Percentiles rank a stretch among this genome's conserved stretches.
phyloP scores from a whole-genome alignment of 805 yeast species.

The Jamesozyma piceae region DNA sequence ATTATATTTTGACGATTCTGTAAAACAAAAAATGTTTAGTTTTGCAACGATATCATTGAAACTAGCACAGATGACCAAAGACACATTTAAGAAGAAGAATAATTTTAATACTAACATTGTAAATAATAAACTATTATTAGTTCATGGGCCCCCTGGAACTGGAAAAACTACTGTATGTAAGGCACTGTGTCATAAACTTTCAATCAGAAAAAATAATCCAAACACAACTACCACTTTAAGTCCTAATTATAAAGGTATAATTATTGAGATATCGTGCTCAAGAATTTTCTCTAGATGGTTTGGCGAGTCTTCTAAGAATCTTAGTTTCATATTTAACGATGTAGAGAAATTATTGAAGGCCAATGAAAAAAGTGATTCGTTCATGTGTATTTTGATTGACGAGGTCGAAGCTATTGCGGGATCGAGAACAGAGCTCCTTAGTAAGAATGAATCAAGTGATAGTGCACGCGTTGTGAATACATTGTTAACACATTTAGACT shows the following conservation, averaged over 20 bases:
- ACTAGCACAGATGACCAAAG: slow-evolving; percentile 12
- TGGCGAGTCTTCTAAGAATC: slow-evolving; percentile 38
- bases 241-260: slow-evolving; percentile 17
- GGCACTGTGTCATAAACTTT: slow-evolving; percentile 34
- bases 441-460: slow-evolving; percentile 36
- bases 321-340: slow-evolving; percentile 31
- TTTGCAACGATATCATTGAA: slow-evolving; percentile 29
- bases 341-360: slow-evolving; percentile 22
- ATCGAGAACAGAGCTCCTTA: slow-evolving; percentile 30
- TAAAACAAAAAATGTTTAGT: slow-evolving; percentile 28
- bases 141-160: slow-evolving; percentile 41
- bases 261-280: slow-evolving; percentile 38
- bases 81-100: not conserved
- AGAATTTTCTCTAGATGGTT: slow-evolving; percentile 38
- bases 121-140: slow-evolving; percentile 23
- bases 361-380: slow-evolving; percentile 9
- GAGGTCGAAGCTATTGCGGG: slow-evolving; percentile 40
- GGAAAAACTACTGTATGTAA: slow-evolving; percentile 38
- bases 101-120: slow-evolving; percentile 7
- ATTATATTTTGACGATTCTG: slow-evolving; percentile 24
- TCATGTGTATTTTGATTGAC: slow-evolving; percentile 35
- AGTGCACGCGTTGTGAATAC: slow-evolving; percentile 38
- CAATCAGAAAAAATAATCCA: slow-evolving; percentile 22
- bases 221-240: slow-evolving; percentile 1
- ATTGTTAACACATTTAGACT: slow-evolving; percentile 35